Evolutionary conservation across 352 stramenopile species (phyloP).

Genomic region (Pythium rishiriense): DNA sequence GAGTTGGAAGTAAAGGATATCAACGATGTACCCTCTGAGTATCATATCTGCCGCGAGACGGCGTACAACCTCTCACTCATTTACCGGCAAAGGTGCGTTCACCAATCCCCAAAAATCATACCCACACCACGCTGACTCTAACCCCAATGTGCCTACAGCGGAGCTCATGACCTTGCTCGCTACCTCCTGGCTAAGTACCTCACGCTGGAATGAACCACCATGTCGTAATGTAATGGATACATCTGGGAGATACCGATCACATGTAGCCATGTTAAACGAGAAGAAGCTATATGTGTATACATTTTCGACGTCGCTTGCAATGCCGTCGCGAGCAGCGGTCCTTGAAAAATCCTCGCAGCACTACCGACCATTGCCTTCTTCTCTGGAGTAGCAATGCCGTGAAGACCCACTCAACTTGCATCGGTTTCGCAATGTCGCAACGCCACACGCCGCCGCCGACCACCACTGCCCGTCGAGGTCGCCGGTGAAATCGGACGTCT

Average conservation of each 20-base stretch:
- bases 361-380: too few relatives aligned
- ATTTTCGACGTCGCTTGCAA: too few relatives aligned
- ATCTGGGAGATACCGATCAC: neutral
- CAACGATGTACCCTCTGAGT: constrained; percentile 56
- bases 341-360: too few relatives aligned
- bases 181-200: constrained; percentile 85
- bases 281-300: too few relatives aligned
- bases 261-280: constrained; percentile 26
- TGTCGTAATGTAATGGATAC: neutral
- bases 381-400: too few relatives aligned
- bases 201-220: constrained; percentile 47
- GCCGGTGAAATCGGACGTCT: neutral
- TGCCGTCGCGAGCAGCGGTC: too few relatives aligned
- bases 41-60: constrained; percentile 77
- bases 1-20: constrained; percentile 54
- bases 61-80: constrained; percentile 90
- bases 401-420: too few relatives aligned
- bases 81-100: constrained; percentile 78
- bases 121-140: neutral
- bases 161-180: constrained; percentile 70
- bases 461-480: too few relatives aligned
- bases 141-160: constrained; percentile 32
- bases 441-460: too few relatives aligned
- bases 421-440: too few relatives aligned
- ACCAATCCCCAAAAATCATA: neutral